These are phyloP conservation scores for Turritis glabra DNA, from an alignment of 345 rosid species.

Conservation along the genomic window DNA sequence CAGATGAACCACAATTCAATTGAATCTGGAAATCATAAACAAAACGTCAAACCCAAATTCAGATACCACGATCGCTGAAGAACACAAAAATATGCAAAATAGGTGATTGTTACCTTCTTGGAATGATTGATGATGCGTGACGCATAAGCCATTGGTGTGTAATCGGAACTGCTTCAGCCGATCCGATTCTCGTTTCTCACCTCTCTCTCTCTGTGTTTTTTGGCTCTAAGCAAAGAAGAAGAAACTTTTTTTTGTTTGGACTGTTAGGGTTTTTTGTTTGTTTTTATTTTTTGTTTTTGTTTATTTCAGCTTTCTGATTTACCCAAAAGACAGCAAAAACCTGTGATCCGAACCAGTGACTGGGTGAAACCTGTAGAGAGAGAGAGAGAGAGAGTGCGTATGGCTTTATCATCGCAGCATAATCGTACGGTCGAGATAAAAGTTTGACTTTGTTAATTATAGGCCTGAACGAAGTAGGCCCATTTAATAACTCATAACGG, in stretches of 20 bases:
- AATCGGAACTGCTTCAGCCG: constrained; percentile 30
- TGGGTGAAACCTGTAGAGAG: neutral
- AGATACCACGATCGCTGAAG: constrained; percentile 3
- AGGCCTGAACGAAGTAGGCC: neutral
- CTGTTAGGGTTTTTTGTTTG: constrained; percentile 24
- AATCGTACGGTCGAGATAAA: constrained; percentile 15
- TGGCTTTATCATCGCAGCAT: neutral
- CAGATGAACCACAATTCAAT: neutral
- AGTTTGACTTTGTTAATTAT: neutral
- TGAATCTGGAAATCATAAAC: neutral
- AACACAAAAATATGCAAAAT: neutral
- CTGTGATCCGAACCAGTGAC: constrained; percentile 30
- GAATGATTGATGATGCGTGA: constrained; percentile 63
- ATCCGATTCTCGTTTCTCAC: constrained; percentile 20
- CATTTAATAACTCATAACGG: neutral
- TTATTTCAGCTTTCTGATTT: constrained; percentile 14
- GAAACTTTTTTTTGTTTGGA: constrained; percentile 4
- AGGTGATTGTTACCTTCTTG: constrained; percentile 48
- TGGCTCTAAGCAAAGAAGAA: constrained; percentile 13
- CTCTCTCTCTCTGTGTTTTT: constrained; percentile 8
- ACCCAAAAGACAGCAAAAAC: constrained; percentile 24
- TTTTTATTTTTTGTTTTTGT: neutral
- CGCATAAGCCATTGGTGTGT: constrained; percentile 54
- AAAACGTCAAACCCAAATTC: neutral
- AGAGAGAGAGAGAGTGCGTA: neutral